Base-by-base conservation (phyloP, 2,329 filamentous ascomycete genomes). In the Epichloe hybrida region DNA sequence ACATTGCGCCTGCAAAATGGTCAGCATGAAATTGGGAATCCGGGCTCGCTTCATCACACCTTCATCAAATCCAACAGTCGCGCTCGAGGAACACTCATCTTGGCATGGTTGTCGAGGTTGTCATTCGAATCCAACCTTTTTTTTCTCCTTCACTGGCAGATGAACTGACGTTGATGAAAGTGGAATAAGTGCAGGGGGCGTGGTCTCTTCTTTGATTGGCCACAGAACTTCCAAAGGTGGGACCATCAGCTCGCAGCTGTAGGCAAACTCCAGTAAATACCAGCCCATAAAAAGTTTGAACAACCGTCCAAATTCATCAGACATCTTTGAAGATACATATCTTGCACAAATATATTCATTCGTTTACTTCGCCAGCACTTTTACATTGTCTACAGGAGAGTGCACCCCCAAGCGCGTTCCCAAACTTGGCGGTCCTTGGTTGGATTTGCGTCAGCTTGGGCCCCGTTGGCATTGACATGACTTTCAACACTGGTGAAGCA, bases 31-130 rank as follows among this genome's bases (percentile, higher is more conserved):
- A 4, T n/a, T 23, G 15, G 7, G 4, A 45, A 38, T 54, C 13
- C 3, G 7, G 34, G 3, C 1, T 3, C 37, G 27, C 15, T 6
- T 5, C 2, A 9, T n/a, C 59, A 44, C 69, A 88, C 89, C 83
- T 88, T 89, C 74, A 91, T 79, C 56, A 95, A 77, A 64, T 88
- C 85, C 57, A 84, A 63, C 56, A 84, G 57, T 63, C 81, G 73
- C 53, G 79, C 72, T 53, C 79, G 79, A 65, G 80, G 72, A 57
- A 83, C 76, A 65, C 76, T 75, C 75, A 83, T 81, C 60, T 72
- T 79, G 65, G 60, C 64, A 64, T 66, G 50, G 48, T 58, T 58
- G 58, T 55, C 51, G 31, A 23, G 20, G 34, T 59, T 61, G 61
- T 61, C 50, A 61, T 51, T 45, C 27, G 39, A 39, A 17, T 12